A percentile compares a stretch with the other conserved stretches of the same genome.
These are phyloP conservation scores for Stachybotrys chartarum DNA, from an alignment of 2,329 filamentous ascomycete species.

Conservation along the genomic window DNA sequence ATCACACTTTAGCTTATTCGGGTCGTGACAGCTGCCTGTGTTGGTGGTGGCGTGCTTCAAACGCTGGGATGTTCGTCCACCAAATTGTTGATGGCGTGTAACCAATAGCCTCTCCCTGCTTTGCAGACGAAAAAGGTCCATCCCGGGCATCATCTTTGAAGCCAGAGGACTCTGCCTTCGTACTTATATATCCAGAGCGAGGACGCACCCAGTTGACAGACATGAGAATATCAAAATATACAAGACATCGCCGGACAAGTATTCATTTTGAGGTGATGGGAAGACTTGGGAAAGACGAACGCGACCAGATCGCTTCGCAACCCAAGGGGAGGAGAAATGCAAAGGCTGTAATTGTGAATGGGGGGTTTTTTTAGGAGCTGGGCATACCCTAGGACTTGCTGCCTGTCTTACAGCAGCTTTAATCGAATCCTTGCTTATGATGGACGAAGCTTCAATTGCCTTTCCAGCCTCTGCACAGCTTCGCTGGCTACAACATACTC, in stretches of 20 bases:
- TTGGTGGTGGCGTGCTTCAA: background rate
- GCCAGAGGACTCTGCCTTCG: background rate
- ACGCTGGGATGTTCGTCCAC: conserved; percentile 1
- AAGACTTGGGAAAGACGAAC: background rate
- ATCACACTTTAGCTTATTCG: background rate
- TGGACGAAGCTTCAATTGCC: conserved; percentile 8
- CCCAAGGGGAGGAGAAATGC: background rate
- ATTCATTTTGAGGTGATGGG: background rate
- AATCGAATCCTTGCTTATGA: conserved; percentile 8
- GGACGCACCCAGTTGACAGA: background rate
- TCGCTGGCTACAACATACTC: conserved; percentile 26
- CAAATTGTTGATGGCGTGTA: background rate
- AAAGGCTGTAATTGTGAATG: background rate
- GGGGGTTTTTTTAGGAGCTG: background rate
- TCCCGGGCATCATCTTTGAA: background rate
- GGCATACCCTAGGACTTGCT: conserved; percentile 15
- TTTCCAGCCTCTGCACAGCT: conserved; percentile 1
- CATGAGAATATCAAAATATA: background rate
- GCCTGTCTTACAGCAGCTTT: conserved; percentile 6
- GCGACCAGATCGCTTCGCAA: background rate
- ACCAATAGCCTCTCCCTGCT: conserved; percentile 8
- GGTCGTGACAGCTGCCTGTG: background rate
- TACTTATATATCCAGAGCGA: background rate
- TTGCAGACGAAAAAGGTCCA: conserved; percentile 12
- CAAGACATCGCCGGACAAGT: background rate